Evolutionary conservation across 257 asterid genomes (phyloP).

Genomic region (Penstemon eatonii): DNA sequence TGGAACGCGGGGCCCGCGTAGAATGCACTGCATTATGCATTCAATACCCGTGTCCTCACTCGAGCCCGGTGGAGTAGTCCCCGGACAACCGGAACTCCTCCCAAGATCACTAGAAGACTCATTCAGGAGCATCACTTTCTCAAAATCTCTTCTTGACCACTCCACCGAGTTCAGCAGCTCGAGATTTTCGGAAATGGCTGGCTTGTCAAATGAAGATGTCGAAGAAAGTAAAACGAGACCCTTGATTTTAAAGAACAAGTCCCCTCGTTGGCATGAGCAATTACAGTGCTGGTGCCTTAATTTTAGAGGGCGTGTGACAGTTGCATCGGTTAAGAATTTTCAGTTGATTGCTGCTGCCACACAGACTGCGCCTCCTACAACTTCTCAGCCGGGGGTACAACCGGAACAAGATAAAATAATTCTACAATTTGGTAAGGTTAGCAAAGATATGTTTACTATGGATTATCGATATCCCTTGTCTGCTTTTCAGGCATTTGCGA

Average conservation of each 20-base stretch:
- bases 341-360: slow-evolving; percentile 57
- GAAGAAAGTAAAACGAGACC: slow-evolving; percentile 43
- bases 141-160: slow-evolving; percentile 39
- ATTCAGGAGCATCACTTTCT: slow-evolving; percentile 55
- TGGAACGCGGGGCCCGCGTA: slow-evolving; percentile 69
- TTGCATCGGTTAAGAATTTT: slow-evolving; percentile 68
- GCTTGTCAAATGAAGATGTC: slow-evolving; percentile 31
- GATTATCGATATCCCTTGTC: slow-evolving; percentile 69
- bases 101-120: slow-evolving; percentile 64
- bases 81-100: slow-evolving; percentile 55
- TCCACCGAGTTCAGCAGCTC: slow-evolving; percentile 66
- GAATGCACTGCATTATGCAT: slow-evolving; percentile 63
- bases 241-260: slow-evolving; percentile 64
- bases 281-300: slow-evolving; percentile 75
- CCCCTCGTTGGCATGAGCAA: slow-evolving; percentile 74
- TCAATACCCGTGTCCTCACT: slow-evolving; percentile 56
- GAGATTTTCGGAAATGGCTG: slow-evolving; percentile 44
- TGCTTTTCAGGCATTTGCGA: slow-evolving; percentile 73
- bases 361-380: slow-evolving; percentile 26
- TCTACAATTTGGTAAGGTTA: slow-evolving; percentile 72
- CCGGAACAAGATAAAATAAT: slow-evolving; percentile 58
- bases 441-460: slow-evolving; percentile 71
- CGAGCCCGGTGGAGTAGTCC: slow-evolving; percentile 59
- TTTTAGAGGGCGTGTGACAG: slow-evolving; percentile 68
- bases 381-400: slow-evolving; percentile 37